Evolutionary conservation across 1,284 basidiomycete genomes (phyloP), one percentile per base, ranked within the genome.

Genomic region (Porogramme epimiltina): DNA sequence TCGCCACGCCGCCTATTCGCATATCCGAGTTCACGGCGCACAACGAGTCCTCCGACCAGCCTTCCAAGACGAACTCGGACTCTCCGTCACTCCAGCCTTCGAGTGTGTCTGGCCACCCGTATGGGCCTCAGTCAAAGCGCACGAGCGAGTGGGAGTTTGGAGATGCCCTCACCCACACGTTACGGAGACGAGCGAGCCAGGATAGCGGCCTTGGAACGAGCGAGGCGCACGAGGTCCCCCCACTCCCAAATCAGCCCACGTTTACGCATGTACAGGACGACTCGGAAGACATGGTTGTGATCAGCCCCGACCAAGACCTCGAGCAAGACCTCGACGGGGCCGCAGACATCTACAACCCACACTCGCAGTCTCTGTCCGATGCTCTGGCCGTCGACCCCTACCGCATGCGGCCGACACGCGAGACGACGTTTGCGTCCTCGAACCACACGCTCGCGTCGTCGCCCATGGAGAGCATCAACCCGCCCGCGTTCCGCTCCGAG

Each of bases 191-290:
- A 50, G 56, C 57, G 5, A 76, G 74, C 54, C 64, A 68, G n/a
- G 80, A 80, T 52, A 79, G 76, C 56, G 78, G 76, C 2, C 58
- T 79, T 24, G 77, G 76, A 22, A 74, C 75, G 11, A 78, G 75
- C 55, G 77, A 79, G 55, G 70, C 64, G 5, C 68, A 67, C 40
- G 61, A 62, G 22, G 42, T 58, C 25, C 57, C 41, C 13, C 49
- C 23, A 44, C 47, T 52, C 4, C 45, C 36, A 4, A 19, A 51
- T 20, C 37, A 34, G 44, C 39, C 59, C 38, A 52, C 58, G 26
- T 56, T 31, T 26, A 43, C 28, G 23, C 59, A 40, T n/a, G 41
- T 24, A 4, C 54, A 52, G 16, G 56, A 54, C 10, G 49, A 52
- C 45, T 28, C 38, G 4, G 50, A 51, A 15, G 57, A 55, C 16